Evolutionary conservation across 1,284 basidiomycete species (phyloP).

Genomic region (Ceratobasidium sp.): DNA sequence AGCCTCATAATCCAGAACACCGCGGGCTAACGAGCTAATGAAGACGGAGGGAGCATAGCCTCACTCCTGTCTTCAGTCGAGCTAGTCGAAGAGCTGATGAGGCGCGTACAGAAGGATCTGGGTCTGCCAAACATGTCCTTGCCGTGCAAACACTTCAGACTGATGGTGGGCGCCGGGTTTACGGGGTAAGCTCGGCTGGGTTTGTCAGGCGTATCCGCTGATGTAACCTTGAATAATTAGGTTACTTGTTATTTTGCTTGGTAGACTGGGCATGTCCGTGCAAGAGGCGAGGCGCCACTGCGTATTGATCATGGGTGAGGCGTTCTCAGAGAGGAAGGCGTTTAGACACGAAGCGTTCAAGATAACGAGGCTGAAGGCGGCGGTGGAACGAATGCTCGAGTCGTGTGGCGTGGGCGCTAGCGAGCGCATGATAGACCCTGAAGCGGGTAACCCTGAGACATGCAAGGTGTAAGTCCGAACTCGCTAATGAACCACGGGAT

Average conservation of each 20-base stretch:
- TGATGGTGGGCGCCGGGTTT: constrained; percentile 14
- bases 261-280: background rate
- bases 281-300: background rate
- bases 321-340: constrained; percentile 19
- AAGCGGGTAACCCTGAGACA: too few relatives aligned
- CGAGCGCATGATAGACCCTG: background rate
- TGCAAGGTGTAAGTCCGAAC: constrained; percentile 16
- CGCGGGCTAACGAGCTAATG: background rate
- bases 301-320: background rate
- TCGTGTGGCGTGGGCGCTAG: background rate
- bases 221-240: background rate
- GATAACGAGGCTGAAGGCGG: background rate
- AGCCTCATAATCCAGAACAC: background rate
- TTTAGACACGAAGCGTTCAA: background rate
- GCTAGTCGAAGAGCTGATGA: constrained; percentile 1
- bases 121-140: background rate
- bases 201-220: background rate
- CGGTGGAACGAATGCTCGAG: background rate
- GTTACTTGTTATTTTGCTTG: background rate
- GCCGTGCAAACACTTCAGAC: constrained; percentile 3
- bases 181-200: background rate
- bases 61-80: background rate
- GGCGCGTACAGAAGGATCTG: background rate
- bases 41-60: background rate
- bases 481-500: background rate